Evolutionary conservation across 257 asterid genomes (phyloP), one percentile per base, ranked within the genome.

Genomic region (Primulina eburnea): DNA sequence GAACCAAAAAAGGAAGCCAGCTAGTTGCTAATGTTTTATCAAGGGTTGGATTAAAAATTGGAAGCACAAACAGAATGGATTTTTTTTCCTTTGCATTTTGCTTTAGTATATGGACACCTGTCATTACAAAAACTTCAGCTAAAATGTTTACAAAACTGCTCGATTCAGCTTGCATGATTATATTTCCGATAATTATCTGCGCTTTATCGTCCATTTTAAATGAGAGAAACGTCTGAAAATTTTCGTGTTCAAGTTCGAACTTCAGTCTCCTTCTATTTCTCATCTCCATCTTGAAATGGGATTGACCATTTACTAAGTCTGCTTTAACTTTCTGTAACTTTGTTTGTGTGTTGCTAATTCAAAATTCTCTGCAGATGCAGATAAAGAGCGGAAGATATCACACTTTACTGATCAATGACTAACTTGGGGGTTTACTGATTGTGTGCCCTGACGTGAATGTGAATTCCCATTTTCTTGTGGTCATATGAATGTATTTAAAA

Each of bases 1-100:
- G 82, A 94, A 94, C 99, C 99, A 94, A 82, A 94, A 78, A 94
- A 91, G 10, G 99, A 94, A 67, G 99, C 97, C 38, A 94, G 95
- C 85, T 29, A 30, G 60, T 16, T 73, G 71, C n/a, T 64, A 17
- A 58, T 24, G 17, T 38, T 73, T 7, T 43, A 58, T 24, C 24
- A 18, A 76, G 17, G 35, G 53, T 29, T 63, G 52, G 62, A 53
- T 35, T 69, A 26, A 55, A 20, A 65, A 8, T 65, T 18, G 56
- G 68, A 60, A 60, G 20, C 29, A 32, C 12, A 70, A 70, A 57
- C 18, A 26, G 58, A 74, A 21, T 65, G 0, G 14, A 33, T 43
- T 24, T 55, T 75, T 18, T 16, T 32, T 6, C 56, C 20, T 43
- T 43, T 1, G 5, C 20, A 16, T 6, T 43, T 43, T 20, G 2